Percentiles rank a stretch among this genome's conserved stretches.
These are phyloP conservation scores for Crithidia sp. DNA, from an alignment of 208 protist species.

Conservation along the genomic window DNA sequence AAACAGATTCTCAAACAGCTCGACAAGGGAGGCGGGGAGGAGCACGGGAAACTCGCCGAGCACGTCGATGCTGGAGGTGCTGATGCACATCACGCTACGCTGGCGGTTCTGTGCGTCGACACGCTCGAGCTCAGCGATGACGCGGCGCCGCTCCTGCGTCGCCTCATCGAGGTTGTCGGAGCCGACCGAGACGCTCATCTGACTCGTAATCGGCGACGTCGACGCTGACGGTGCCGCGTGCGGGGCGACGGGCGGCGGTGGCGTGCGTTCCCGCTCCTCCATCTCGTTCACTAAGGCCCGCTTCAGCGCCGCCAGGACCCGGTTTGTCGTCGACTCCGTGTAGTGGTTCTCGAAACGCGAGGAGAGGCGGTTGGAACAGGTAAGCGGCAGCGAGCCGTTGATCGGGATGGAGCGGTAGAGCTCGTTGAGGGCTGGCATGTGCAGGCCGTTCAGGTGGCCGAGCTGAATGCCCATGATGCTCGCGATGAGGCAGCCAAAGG, in stretches of 20 bases:
- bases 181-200: conserved; percentile 1
- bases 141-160: conserved; percentile 12
- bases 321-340: conserved; percentile 36
- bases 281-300: conserved; percentile 31
- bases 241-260: conserved; percentile 8
- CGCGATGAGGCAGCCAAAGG: conserved; percentile 78
- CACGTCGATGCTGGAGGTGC: conserved; percentile 40
- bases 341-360: conserved; percentile 52
- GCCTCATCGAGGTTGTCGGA: conserved; percentile 8
- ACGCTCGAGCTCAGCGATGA: conserved; percentile 10
- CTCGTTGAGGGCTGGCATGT: conserved; percentile 68
- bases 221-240: not conserved
- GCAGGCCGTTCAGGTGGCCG: conserved; percentile 71
- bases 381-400: conserved; percentile 57
- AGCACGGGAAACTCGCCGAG: conserved; percentile 40
- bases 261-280: conserved; percentile 28
- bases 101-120: conserved; percentile 9
- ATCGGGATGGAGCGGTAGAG: conserved; percentile 58
- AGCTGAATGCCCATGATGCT: conserved; percentile 79
- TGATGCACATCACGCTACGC: conserved; percentile 54
- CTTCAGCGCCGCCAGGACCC: conserved; percentile 56
- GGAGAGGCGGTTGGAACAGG: conserved; percentile 48
- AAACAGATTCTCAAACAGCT: conserved; percentile 75
- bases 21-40: conserved; percentile 67
- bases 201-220: not conserved